A percentile compares a stretch with the other conserved stretches of the same genome.
Evolutionary conservation across 495 filamentous ascomycete species (phyloP).

Genomic region (Neurospora sp.): DNA sequence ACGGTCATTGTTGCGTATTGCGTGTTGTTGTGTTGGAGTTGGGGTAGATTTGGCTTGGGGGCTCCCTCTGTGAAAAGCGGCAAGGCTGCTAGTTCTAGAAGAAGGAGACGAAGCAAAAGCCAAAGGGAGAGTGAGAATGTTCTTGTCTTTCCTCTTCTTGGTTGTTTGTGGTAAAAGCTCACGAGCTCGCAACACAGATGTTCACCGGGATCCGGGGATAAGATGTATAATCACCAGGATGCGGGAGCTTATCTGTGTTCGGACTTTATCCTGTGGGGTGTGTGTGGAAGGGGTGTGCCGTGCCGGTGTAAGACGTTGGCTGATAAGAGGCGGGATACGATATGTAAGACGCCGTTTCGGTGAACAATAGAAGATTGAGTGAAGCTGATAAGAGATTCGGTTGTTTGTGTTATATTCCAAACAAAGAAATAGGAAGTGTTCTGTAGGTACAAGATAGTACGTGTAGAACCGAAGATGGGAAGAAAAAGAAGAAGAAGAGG

Average conservation of each 20-base stretch:
- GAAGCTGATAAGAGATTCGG: conserved; percentile 6
- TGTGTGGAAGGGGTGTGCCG: not conserved
- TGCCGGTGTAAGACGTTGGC: conserved; percentile 5
- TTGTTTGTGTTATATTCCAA: not conserved
- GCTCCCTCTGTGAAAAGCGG: not conserved
- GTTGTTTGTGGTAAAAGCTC: not conserved
- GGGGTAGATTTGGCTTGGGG: not conserved
- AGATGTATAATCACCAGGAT: not conserved
- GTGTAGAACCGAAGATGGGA: not conserved
- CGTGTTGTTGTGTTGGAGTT: not conserved
- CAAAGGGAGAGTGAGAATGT: conserved; percentile 1
- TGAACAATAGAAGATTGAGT: not conserved
- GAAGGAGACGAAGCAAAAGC: not conserved
- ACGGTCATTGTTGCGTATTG: conserved; percentile 13
- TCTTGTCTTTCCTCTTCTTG: not conserved
- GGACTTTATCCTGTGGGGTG: not conserved
- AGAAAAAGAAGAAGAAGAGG: not conserved
- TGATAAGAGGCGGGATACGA: not conserved
- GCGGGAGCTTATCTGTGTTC: not conserved
- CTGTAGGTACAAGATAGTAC: not conserved
- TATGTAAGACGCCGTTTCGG: not conserved
- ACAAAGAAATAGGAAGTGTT: not conserved
- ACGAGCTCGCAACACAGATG: not conserved
- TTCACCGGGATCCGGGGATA: not conserved
- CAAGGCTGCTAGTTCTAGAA: not conserved